Percentiles rank a stretch among this genome's conserved stretches.
These are phyloP conservation scores for Pyrenochaeta sp. DNA, from an alignment of 2,329 filamentous ascomycete species.

Conservation along the genomic window DNA sequence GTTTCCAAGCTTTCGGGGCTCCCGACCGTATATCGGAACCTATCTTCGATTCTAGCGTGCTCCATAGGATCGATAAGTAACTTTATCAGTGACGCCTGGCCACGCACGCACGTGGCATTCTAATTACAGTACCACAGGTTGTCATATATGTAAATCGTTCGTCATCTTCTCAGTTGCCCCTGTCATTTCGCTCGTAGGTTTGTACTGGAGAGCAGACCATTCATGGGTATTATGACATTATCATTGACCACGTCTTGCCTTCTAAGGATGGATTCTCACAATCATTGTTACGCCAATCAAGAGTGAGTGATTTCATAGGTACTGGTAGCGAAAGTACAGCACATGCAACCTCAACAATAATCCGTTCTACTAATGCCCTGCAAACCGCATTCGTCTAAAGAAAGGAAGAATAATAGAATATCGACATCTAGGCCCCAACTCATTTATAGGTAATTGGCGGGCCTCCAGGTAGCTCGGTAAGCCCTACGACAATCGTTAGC, in stretches of 20 bases:
- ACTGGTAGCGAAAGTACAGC: background rate
- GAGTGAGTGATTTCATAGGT: background rate
- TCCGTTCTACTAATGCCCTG: too few species aligned
- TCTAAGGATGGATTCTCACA: too few species aligned
- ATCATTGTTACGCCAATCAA: background rate
- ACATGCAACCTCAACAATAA: background rate
- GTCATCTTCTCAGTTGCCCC: background rate
- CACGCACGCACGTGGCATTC: too few species aligned
- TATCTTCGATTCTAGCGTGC: background rate
- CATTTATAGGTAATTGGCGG: constrained; percentile 16
- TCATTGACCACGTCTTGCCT: too few species aligned
- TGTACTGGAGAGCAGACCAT: too few species aligned
- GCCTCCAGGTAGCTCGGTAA: constrained; percentile 28
- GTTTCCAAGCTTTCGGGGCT: background rate
- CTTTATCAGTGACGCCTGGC: background rate
- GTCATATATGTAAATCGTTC: background rate
- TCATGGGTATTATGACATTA: too few species aligned
- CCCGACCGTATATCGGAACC: background rate
- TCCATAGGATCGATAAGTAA: background rate
- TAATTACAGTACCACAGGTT: background rate
- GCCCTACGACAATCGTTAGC: constrained; percentile 14
- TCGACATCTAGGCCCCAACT: background rate
- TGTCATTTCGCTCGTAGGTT: background rate
- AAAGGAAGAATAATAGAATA: too few species aligned
- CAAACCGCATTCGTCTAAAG: too few species aligned